These are phyloP conservation scores for Neonectria punicea DNA, from an alignment of 2,329 filamentous ascomycete genomes.

Conservation along the genomic window DNA sequence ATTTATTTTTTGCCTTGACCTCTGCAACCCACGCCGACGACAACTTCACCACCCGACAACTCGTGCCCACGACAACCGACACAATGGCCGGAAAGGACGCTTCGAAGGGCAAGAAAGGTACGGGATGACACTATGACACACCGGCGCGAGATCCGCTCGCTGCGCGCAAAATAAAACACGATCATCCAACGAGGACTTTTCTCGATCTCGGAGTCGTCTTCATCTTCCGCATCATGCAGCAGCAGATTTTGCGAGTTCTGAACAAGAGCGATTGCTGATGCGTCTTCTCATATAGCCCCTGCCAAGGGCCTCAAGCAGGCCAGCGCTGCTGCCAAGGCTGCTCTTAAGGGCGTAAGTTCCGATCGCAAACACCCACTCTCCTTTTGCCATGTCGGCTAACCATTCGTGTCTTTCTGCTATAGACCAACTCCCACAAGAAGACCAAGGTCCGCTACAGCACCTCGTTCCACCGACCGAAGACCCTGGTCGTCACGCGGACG, in stretches of 20 bases:
- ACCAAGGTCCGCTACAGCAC: slow-evolving; percentile 92
- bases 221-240: slow-evolving; percentile 68
- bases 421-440: slow-evolving; percentile 79
- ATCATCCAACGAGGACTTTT: slow-evolving; percentile 31
- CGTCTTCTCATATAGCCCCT: slow-evolving; percentile 65
- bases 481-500: slow-evolving; percentile 86
- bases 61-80: slow-evolving; percentile 43
- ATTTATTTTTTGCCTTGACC: slow-evolving; percentile 28
- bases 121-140: slow-evolving; percentile 45
- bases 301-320: slow-evolving; percentile 83
- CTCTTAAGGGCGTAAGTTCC: slow-evolving; percentile 89
- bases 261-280: slow-evolving; percentile 79
- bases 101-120: slow-evolving; percentile 61
- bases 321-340: slow-evolving; percentile 93
- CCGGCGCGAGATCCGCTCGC: slow-evolving; percentile 28
- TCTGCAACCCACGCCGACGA: slow-evolving; percentile 36
- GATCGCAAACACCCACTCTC: not conserved
- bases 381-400: slow-evolving; percentile 14
- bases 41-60: slow-evolving; percentile 38
- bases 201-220: slow-evolving; percentile 31
- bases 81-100: slow-evolving; percentile 49
- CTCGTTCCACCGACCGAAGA: slow-evolving; percentile 98
- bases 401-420: not conserved
- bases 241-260: slow-evolving; percentile 82
- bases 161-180: slow-evolving; percentile 25